A percentile compares a stretch with the other conserved stretches of the same genome.
phyloP scores from a whole-genome alignment of 1,284 basidiomycete genomes.

The Cerrena zonata region DNA sequence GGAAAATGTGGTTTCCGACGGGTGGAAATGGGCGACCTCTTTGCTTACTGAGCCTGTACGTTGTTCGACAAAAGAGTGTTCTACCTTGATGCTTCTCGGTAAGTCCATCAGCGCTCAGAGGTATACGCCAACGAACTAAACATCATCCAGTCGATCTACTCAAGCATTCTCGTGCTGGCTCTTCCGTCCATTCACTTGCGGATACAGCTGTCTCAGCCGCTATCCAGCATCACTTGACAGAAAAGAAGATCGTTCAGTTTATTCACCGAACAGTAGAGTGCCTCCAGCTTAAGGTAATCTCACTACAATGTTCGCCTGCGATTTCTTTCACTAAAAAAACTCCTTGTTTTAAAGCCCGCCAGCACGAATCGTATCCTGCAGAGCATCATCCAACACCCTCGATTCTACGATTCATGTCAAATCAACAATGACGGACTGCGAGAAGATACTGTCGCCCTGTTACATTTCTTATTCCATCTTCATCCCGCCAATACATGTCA shows the following conservation, averaged over 20 bases:
- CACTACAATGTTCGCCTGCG: neutral
- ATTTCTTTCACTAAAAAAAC: neutral
- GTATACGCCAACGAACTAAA: neutral
- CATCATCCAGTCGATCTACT: neutral
- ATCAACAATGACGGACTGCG: conserved; percentile 24
- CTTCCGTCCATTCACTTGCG: conserved; percentile 32
- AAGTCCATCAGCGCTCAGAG: neutral
- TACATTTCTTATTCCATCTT: conserved; percentile 65
- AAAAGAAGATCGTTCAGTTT: conserved; percentile 43
- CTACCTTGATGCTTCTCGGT: neutral
- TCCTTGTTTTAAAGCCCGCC: conserved; percentile 37
- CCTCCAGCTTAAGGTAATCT: conserved; percentile 55
- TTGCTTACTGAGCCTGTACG: neutral
- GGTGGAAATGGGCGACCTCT: neutral
- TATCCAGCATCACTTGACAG: conserved; percentile 54
- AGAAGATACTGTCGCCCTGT: conserved; percentile 45
- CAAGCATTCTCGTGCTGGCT: neutral
- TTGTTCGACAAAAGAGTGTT: neutral
- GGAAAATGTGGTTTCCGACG: neutral
- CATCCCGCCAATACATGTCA: conserved; percentile 81
- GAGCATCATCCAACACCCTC: conserved; percentile 53
- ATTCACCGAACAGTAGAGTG: conserved; percentile 38
- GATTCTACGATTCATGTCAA: conserved; percentile 43
- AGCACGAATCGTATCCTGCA: conserved; percentile 62
- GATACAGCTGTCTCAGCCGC: conserved; percentile 72